Percentiles rank a stretch among this genome's conserved stretches.
phyloP scores from a whole-genome alignment of 495 filamentous ascomycete species.

The Lindgomyces ingoldianus region DNA sequence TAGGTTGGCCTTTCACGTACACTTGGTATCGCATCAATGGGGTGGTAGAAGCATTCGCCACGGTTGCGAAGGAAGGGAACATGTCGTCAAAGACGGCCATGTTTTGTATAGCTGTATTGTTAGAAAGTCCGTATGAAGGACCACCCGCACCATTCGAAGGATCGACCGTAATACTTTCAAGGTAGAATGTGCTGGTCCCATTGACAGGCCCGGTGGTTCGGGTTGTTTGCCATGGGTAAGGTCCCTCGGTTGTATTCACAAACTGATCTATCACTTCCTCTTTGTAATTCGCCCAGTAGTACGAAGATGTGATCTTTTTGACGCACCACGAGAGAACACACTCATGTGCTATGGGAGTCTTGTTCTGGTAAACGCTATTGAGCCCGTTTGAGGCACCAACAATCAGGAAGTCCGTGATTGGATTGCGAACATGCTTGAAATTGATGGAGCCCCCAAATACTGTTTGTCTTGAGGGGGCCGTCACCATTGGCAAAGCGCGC shows the following conservation, averaged over 20 bases:
- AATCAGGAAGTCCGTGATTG: conserved; percentile 18
- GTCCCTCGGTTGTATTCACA: conserved; percentile 16
- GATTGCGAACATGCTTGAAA: conserved; percentile 21
- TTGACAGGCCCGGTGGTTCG: neutral
- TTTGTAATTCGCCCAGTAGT: conserved; percentile 20
- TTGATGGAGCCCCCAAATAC: conserved; percentile 11
- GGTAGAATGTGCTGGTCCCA: conserved; percentile 4
- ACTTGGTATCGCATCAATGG: conserved; percentile 14
- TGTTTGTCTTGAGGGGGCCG: conserved; percentile 5
- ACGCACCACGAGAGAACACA: conserved; percentile 26
- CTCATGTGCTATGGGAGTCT: conserved; percentile 19
- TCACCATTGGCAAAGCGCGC: conserved; percentile 10
- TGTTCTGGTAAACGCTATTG: conserved; percentile 12
- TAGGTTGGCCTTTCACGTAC: neutral
- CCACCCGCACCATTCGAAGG: neutral
- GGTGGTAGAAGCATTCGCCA: neutral
- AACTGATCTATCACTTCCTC: conserved; percentile 11
- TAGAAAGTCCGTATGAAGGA: neutral
- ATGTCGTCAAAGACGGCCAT: conserved; percentile 20
- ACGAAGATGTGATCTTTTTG: conserved; percentile 27
- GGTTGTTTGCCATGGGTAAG: conserved; percentile 7
- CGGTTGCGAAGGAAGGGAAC: conserved; percentile 13
- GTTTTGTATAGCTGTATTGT: neutral
- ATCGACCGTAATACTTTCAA: conserved; percentile 9
- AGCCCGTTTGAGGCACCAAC: neutral